These are phyloP conservation scores for Nannizzia gypsea DNA, from an alignment of 2,329 filamentous ascomycete genomes.

Conservation along the genomic window DNA sequence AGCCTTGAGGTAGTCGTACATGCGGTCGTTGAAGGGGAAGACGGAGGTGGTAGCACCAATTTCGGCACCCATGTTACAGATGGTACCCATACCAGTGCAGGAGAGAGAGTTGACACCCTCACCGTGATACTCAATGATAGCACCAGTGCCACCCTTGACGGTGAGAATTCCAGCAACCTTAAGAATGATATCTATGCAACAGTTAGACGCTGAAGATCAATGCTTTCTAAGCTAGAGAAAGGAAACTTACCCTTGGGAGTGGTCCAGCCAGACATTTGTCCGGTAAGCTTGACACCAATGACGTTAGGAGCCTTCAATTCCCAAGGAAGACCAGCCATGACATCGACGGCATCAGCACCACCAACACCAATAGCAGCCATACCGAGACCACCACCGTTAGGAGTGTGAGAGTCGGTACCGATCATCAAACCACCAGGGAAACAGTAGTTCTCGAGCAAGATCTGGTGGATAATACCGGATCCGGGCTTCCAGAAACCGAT, in stretches of 20 bases:
- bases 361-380: constrained; percentile 93
- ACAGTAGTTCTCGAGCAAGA: constrained; percentile 95
- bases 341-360: constrained; percentile 96
- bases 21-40: constrained; percentile 96
- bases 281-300: constrained; percentile 92
- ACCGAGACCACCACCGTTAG: constrained; percentile 90
- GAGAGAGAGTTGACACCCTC: constrained; percentile 64
- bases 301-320: constrained; percentile 96
- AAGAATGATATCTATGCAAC: constrained; percentile 68
- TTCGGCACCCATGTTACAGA: constrained; percentile 57
- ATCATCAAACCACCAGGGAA: constrained; percentile 98
- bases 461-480: constrained; percentile 99
- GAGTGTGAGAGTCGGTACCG: constrained; percentile 95
- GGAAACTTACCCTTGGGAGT: constrained; percentile 63
- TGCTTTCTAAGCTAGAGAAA: background rate
- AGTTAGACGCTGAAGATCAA: constrained; percentile 9
- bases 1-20: constrained; percentile 88
- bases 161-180: constrained; percentile 95
- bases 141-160: constrained; percentile 94
- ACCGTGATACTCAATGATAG: constrained; percentile 50
- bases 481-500: constrained; percentile 99
- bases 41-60: constrained; percentile 71
- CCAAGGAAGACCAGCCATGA: constrained; percentile 95
- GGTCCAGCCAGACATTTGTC: constrained; percentile 80
- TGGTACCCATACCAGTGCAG: constrained; percentile 78